phyloP scores from a whole-genome alignment of 805 yeast species.

The Candida verbasci region DNA sequence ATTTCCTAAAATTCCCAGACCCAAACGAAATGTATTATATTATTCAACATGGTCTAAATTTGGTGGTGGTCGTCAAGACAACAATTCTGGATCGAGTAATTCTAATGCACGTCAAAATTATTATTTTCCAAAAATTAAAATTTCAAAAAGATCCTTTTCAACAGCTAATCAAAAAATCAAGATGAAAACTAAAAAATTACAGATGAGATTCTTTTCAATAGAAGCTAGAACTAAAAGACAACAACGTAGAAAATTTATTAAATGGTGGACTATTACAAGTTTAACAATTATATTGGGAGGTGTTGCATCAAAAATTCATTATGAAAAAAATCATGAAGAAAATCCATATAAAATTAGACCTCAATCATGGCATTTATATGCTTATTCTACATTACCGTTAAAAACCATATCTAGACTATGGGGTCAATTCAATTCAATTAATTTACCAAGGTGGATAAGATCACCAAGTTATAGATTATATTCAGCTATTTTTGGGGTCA shows the following conservation, averaged over 20 bases:
- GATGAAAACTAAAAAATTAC: conserved; percentile 32
- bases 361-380: conserved; percentile 84
- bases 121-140: conserved; percentile 15
- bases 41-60: conserved; percentile 41
- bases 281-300: conserved; percentile 51
- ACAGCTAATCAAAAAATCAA: conserved; percentile 34
- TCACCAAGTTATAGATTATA: conserved; percentile 77
- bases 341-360: conserved; percentile 50
- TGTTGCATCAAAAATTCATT: conserved; percentile 44
- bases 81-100: conserved; percentile 11
- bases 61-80: conserved; percentile 3
- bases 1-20: conserved; percentile 54
- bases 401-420: conserved; percentile 88
- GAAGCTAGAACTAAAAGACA: conserved; percentile 39
- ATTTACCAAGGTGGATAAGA: conserved; percentile 84
- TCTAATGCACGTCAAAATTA: conserved; percentile 15
- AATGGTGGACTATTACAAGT: conserved; percentile 55
- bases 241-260: conserved; percentile 36
- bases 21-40: conserved; percentile 50
- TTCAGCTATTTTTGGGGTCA: conserved; percentile 78
- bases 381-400: conserved; percentile 85
- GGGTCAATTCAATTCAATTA: conserved; percentile 86
- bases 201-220: conserved; percentile 36
- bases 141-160: conserved; percentile 30
- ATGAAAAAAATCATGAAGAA: conserved; percentile 32